Evolutionary conservation across 2,329 filamentous ascomycete genomes (phyloP).

Genomic region (Microdochium trichocladiopsis): DNA sequence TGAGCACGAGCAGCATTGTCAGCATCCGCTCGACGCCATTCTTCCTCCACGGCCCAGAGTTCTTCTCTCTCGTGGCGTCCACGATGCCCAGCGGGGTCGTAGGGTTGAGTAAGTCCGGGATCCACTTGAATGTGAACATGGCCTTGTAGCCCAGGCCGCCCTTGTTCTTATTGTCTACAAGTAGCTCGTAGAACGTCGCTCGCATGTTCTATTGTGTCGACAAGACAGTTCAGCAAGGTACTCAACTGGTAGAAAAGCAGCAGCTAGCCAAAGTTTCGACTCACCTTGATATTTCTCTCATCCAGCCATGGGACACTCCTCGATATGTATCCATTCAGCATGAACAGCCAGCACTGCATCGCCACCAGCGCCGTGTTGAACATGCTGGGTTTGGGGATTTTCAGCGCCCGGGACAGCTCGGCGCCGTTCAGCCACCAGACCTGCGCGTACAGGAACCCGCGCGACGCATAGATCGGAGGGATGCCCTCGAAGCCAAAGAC

Average conservation of each 20-base stretch:
- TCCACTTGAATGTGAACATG: constrained; percentile 65
- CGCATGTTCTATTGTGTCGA: constrained; percentile 19
- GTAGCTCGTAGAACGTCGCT: constrained; percentile 54
- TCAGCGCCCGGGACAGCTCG: constrained; percentile 52
- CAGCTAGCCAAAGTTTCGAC: no score
- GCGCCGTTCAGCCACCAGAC: constrained; percentile 65
- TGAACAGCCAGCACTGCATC: constrained; percentile 62
- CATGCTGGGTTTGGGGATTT: constrained; percentile 44
- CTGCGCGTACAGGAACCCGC: constrained; percentile 60
- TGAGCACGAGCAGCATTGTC: background rate
- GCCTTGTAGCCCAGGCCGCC: constrained; percentile 56
- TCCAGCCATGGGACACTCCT: constrained; percentile 29
- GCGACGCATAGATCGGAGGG: constrained; percentile 58
- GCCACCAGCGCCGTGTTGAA: constrained; percentile 57
- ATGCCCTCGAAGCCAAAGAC: constrained; percentile 59
- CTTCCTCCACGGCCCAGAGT: constrained; percentile 11
- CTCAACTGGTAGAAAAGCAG: no score
- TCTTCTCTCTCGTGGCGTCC: constrained; percentile 16
- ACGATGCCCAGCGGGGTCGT: constrained; percentile 21
- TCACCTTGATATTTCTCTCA: constrained; percentile 40
- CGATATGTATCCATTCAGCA: constrained; percentile 25
- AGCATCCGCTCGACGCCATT: constrained; percentile 21
- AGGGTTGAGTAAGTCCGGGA: constrained; percentile 44
- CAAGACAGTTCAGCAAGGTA: no score
- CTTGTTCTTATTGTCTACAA: no score